phyloP scores from a whole-genome alignment of 192 early-diverging fungal species.

The Entomortierella lignicola region DNA sequence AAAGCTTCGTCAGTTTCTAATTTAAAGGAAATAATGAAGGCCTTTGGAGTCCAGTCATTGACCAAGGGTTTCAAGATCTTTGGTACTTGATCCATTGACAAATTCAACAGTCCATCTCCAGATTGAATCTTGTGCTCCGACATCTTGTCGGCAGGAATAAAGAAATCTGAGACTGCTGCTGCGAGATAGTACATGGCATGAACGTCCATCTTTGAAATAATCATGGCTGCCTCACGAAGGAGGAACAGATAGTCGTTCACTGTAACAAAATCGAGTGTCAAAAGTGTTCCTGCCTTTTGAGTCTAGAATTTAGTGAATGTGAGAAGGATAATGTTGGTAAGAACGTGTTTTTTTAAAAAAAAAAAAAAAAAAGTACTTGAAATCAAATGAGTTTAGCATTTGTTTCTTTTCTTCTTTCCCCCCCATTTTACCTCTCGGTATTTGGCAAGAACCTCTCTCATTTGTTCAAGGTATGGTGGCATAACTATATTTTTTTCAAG shows the following conservation, averaged over 20 bases:
- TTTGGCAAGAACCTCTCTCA: slow-evolving; percentile 70
- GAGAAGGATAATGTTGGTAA: too few species aligned
- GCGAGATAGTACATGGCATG: slow-evolving; percentile 95
- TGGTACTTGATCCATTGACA: slow-evolving; percentile 96
- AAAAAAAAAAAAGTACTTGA: neutral
- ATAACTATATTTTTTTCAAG: slow-evolving; percentile 70
- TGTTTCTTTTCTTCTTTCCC: slow-evolving; percentile 14
- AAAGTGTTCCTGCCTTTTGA: slow-evolving; percentile 69
- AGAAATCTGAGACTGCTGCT: slow-evolving; percentile 98
- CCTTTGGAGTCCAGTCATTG: slow-evolving; percentile 87
- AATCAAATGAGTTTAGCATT: neutral
- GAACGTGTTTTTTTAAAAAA: neutral
- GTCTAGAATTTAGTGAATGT: slow-evolving; percentile 49
- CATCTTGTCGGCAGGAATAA: slow-evolving; percentile 94
- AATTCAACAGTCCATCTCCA: slow-evolving; percentile 81
- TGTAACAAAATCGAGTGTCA: slow-evolving; percentile 90
- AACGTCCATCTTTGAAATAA: slow-evolving; percentile 73
- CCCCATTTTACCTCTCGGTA: slow-evolving; percentile 68
- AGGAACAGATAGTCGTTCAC: slow-evolving; percentile 94
- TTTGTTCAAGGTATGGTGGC: slow-evolving; percentile 72
- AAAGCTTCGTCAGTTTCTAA: slow-evolving; percentile 92
- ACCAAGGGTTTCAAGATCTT: slow-evolving; percentile 96
- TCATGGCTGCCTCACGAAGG: slow-evolving; percentile 77
- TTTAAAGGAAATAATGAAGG: slow-evolving; percentile 98
- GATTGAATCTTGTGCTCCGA: slow-evolving; percentile 98